A percentile compares a stretch with the other conserved stretches of the same genome.
These are phyloP conservation scores for Torulaspora indica DNA, from an alignment of 805 yeast genomes.

Conservation along the genomic window DNA sequence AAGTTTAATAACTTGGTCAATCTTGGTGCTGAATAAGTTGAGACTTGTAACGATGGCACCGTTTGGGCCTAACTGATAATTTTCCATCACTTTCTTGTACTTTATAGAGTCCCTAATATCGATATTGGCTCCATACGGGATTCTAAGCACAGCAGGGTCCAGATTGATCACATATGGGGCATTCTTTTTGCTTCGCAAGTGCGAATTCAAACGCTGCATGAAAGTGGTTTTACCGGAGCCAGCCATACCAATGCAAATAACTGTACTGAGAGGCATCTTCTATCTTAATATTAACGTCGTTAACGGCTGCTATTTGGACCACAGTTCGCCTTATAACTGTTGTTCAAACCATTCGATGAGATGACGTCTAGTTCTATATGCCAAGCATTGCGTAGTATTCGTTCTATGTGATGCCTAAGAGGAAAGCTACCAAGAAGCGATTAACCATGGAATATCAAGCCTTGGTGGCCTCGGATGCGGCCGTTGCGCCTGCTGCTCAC, in stretches of 20 bases:
- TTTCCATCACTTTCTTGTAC: constrained; percentile 94
- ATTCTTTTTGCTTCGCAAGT: constrained; percentile 62
- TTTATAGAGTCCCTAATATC: constrained; percentile 96
- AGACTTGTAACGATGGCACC: constrained; percentile 97
- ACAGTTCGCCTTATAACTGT: neutral
- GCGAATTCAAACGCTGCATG: constrained; percentile 90
- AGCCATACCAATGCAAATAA: constrained; percentile 62
- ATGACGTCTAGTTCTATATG: neutral
- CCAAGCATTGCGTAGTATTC: constrained; percentile 1
- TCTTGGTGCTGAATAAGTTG: constrained; percentile 87
- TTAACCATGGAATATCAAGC: neutral
- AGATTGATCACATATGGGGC: constrained; percentile 91
- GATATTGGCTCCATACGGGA: constrained; percentile 92
- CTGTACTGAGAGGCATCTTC: constrained; percentile 39
- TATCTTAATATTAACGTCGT: neutral
- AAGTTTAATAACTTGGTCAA: constrained; percentile 86
- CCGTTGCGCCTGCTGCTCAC: neutral
- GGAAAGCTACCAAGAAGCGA: neutral
- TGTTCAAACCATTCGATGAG: constrained; percentile 2
- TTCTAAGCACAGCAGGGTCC: constrained; percentile 92
- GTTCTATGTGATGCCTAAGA: constrained; percentile 2
- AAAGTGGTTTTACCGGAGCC: constrained; percentile 95
- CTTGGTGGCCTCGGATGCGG: neutral
- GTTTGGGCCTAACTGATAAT: constrained; percentile 91
- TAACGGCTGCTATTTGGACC: neutral